Base-by-base conservation (phyloP, 352 stramenopile species). In the Sclerospora graminicola region DNA sequence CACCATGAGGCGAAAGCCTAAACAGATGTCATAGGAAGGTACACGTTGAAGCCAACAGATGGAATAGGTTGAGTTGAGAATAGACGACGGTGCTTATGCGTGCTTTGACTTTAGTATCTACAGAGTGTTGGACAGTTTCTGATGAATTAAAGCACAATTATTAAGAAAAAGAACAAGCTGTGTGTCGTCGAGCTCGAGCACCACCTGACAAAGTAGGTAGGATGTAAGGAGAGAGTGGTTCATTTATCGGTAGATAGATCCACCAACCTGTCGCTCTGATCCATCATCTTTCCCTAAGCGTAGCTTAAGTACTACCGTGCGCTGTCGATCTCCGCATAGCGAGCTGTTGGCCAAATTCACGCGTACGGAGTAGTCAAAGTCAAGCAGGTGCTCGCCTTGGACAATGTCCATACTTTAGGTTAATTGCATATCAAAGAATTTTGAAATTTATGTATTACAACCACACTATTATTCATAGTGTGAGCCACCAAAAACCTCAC, bases 361-460 rank as follows among this genome's bases (percentile, higher is more conserved):
- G 40, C 76, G 73, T 61, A 84, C 64, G 8, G 76, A 89, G 60
- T 81, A 84, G 60, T 89, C 69, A 33, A 84, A 86, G 45, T 86
- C 76, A 29, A 28, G 39, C 35, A 89, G 47, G 51, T 55, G 46
- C 16, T 64, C 50, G 23, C 26, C 4, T 13, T 34, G 13, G 13
- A 10, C 23, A n/a, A 18, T 4, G 20, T 54, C 13, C 48, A 62
- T 62, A 13, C 9, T 9, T 5, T 33, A 14, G 19, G 16, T 18
- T 35, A n/a, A n/a, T n/a, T n/a, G n/a, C n/a, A n/a, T n/a, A n/a
- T n/a, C n/a, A n/a, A n/a, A n/a, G n/a, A n/a, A n/a, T n/a, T n/a
- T n/a, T n/a, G n/a, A n/a, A n/a, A n/a, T n/a, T n/a, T n/a, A n/a
- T n/a, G n/a, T n/a, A n/a, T n/a, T n/a, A n/a, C n/a, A n/a, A n/a